Base-by-base conservation (phyloP, 345 rosid species). In the Linum usitatissimum region DNA sequence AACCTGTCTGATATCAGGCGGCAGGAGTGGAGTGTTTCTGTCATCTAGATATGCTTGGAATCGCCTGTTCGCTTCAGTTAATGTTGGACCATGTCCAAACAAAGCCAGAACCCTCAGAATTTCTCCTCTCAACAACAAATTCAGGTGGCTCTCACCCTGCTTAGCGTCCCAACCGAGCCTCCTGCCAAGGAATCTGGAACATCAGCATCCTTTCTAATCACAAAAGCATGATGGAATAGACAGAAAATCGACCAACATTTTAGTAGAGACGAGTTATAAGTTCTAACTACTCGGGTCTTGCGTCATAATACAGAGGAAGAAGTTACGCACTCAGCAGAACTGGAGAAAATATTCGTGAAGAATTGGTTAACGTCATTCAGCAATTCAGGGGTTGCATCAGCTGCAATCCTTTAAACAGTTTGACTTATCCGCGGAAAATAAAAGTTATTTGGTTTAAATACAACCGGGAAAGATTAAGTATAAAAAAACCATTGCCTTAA, bases 71-170 rank as follows among this genome's bases (percentile, higher is more conserved):
- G 83, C 97, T 84, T 93, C 94, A 48, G 73, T 71, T 56, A 79
- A 73, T 30, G 96, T 87, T 75, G 68, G 77, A 17, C 78, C 90
- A 78, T 87, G 84, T 34, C 99, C 94, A 68, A 78, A 75, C 48
- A 57, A 65, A 62, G 90, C 90, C 66, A 93, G 89, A 55, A 90
- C 97, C 68, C 87, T 76, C 76, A 87, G 71, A 66, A 93, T 61
- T 80, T 93, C 94, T 70, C 96, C 99, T 78, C 99, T 87, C 79
- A 90, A 78, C 97, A 90, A 83, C 38, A 94, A 77, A 72, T 93
- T 90, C 57, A 86, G 83, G 79, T 87, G 99, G 60, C 90, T 83
- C 80, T 93, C 99, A 17, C 94, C 96, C 71, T 73, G 69, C 72
- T 84, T 93, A 66, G 90, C 76, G 14, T 87, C 99, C 97, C 97